Evolutionary conservation across 177 flowering plant genomes (phyloP).

Genomic region (Vitis hybrid): DNA sequence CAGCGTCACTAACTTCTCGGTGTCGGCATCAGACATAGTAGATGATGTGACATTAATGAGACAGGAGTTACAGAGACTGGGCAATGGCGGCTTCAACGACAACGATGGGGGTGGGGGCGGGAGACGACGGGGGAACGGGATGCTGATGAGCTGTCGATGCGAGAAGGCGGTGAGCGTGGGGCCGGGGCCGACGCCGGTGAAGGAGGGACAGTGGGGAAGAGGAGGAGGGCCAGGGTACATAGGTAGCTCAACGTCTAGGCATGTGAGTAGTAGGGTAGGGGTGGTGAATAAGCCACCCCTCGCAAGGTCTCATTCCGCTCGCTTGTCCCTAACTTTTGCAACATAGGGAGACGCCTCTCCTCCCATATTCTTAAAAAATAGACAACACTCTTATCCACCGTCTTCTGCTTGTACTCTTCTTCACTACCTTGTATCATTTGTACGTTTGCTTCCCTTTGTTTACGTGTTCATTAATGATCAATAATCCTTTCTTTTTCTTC

Average conservation of each 20-base stretch:
- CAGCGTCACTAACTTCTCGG: conserved; percentile 49
- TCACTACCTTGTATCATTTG: too few relatives aligned
- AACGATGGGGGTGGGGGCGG: conserved; percentile 13
- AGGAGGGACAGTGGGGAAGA: background rate
- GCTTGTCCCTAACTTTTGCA: conserved; percentile 27
- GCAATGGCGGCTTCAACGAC: conserved; percentile 4
- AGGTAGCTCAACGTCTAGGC: conserved; percentile 8
- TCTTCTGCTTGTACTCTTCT: too few relatives aligned
- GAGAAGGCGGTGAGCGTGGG: conserved; percentile 72
- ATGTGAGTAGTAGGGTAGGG: conserved; percentile 20
- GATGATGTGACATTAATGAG: conserved; percentile 21
- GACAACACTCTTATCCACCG: too few relatives aligned
- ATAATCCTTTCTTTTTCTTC: too few relatives aligned
- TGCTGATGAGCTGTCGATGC: conserved; percentile 52
- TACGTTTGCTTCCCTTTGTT: too few relatives aligned
- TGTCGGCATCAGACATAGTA: conserved; percentile 31
- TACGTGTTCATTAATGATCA: too few relatives aligned
- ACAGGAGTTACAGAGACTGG: conserved; percentile 2
- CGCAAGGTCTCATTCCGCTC: conserved; percentile 25
- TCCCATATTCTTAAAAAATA: too few relatives aligned
- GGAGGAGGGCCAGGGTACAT: background rate
- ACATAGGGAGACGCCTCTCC: background rate
- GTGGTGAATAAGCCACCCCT: conserved; percentile 21
- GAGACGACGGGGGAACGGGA: conserved; percentile 23
- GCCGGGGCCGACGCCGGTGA: conserved; percentile 13